Percentiles rank a stretch among this genome's conserved stretches.
Conservation (phyloP, 2,329 filamentous ascomycete species). For the Alternaria sp. region DNA sequence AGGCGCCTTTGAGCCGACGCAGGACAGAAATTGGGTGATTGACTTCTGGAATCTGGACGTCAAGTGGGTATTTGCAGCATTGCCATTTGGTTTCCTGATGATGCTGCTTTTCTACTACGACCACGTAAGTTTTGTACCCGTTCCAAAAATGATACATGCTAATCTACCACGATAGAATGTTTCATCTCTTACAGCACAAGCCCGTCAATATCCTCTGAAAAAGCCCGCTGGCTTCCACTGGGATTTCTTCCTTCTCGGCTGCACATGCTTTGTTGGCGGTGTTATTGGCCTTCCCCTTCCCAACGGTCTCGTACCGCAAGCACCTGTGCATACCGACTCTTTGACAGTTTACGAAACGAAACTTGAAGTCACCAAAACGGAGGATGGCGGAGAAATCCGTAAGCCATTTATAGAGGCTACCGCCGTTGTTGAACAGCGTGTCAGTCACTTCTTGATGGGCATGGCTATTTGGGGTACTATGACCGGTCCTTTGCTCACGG, state of each 20-base stretch:
- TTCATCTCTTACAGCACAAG: conserved; percentile 63
- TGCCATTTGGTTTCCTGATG: conserved; percentile 63
- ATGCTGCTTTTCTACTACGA: conserved; percentile 67
- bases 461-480: conserved; percentile 64
- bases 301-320: conserved; percentile 65
- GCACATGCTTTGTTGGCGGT: conserved; percentile 62
- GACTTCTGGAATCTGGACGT: conserved; percentile 63
- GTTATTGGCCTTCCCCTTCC: conserved; percentile 63
- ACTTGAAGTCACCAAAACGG: conserved; percentile 50
- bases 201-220: conserved; percentile 61
- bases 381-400: conserved; percentile 54
- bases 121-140: conserved; percentile 45
- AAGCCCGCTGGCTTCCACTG: conserved; percentile 66
- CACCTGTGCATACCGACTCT: conserved; percentile 65
- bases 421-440: conserved; percentile 62
- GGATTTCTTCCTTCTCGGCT: conserved; percentile 66
- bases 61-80: conserved; percentile 63
- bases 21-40: conserved; percentile 59
- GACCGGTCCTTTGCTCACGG: conserved; percentile 61
- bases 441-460: conserved; percentile 64
- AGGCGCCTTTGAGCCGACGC: conserved; percentile 59
- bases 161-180: conserved; percentile 49
- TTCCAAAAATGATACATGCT: not conserved
- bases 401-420: conserved; percentile 56
- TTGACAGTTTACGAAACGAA: conserved; percentile 52